Conservation (phyloP, 2,329 filamentous ascomycete species). For the Alternaria gansuensis region DNA sequence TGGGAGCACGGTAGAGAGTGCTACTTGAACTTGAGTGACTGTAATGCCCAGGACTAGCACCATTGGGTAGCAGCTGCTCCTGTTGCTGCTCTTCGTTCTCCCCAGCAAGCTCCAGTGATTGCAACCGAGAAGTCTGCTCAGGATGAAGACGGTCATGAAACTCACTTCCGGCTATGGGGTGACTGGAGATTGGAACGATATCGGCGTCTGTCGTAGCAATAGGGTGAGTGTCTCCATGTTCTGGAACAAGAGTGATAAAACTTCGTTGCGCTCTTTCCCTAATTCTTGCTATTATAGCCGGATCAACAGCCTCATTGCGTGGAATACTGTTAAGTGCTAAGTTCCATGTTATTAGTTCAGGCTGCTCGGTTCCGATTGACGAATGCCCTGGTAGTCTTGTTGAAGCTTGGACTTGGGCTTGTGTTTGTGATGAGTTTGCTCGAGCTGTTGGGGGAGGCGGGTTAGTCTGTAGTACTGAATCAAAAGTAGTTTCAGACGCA, state of each 20-base stretch:
- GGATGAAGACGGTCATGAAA: constrained; percentile 23
- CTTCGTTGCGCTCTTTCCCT: constrained; percentile 6
- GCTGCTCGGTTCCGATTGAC: neutral
- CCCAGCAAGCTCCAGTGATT: neutral
- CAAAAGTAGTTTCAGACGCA: neutral
- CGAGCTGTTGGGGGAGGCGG: neutral
- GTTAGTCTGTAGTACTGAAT: neutral
- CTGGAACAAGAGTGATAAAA: neutral
- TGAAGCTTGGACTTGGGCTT: neutral
- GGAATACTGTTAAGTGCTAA: constrained; percentile 22
- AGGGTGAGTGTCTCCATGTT: neutral
- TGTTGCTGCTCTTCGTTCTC: neutral
- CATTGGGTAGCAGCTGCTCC: constrained; percentile 1
- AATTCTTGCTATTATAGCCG: constrained; percentile 13
- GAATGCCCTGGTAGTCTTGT: neutral
- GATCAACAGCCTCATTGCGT: constrained; percentile 12
- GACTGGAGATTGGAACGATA: constrained; percentile 41
- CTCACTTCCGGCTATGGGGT: constrained; percentile 22
- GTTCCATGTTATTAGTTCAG: constrained; percentile 24
- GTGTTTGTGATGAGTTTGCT: neutral
- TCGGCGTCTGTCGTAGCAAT: constrained; percentile 13
- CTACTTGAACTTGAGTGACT: constrained; percentile 1
- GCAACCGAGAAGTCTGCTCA: neutral
- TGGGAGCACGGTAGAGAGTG: constrained; percentile 1
- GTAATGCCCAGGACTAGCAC: neutral